phyloP scores from a whole-genome alignment of 1,284 basidiomycete genomes.

The Tetrapyrgos nigripes region DNA sequence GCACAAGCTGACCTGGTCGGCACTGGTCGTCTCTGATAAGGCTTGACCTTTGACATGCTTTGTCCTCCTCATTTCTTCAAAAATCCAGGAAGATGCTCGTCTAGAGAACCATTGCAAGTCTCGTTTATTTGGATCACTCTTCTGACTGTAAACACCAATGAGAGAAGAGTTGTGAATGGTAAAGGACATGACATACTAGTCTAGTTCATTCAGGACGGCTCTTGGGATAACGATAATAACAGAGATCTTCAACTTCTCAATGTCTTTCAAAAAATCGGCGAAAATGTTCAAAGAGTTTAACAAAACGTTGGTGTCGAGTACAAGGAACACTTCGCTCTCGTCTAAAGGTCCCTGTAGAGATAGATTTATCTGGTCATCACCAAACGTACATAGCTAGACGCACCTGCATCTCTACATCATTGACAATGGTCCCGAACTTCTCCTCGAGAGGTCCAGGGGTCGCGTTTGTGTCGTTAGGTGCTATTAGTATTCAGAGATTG shows the following conservation, averaged over 20 bases:
- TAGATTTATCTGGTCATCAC: neutral
- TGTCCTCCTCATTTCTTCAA: conserved; percentile 66
- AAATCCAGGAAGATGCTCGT: conserved; percentile 72
- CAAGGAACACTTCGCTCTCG: conserved; percentile 52
- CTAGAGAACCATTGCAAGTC: conserved; percentile 70
- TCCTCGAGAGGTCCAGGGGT: neutral
- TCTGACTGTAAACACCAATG: conserved; percentile 53
- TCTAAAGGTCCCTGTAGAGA: conserved; percentile 43
- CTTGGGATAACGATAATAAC: conserved; percentile 71
- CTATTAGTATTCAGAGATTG: neutral
- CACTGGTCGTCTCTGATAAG: conserved; percentile 52
- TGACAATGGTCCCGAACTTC: neutral
- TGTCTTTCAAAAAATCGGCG: conserved; percentile 66
- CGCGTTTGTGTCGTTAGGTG: too few relatives aligned
- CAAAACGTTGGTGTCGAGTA: conserved; percentile 79
- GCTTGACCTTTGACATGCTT: conserved; percentile 69
- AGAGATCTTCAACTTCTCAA: conserved; percentile 54
- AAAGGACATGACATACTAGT: conserved; percentile 53
- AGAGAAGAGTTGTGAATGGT: conserved; percentile 9
- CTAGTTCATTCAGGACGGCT: conserved; percentile 75
- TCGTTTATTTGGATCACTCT: conserved; percentile 57
- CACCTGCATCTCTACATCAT: conserved; percentile 75
- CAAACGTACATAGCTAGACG: conserved; percentile 10
- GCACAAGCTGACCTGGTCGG: neutral
- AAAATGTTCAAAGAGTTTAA: conserved; percentile 68